Base-by-base conservation (phyloP, 306 rosid species). In the Ziziphus jujuba region DNA sequence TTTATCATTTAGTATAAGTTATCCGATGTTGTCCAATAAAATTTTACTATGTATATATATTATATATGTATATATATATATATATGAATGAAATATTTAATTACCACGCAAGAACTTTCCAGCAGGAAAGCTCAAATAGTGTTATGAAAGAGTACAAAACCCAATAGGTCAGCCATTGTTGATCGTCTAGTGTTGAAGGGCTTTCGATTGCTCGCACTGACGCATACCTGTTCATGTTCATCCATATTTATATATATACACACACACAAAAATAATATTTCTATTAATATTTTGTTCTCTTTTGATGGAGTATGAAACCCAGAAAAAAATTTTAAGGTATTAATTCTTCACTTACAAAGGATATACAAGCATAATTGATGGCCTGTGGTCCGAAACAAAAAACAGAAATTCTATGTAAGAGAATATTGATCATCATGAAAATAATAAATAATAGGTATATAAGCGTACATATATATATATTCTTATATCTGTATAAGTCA, bases 81-180 rank as follows among this genome's bases (percentile, higher is more conserved):
- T n/a, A n/a, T n/a, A n/a, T n/a, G n/a, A n/a, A n/a, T n/a, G n/a
- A n/a, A n/a, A n/a, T n/a, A n/a, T n/a, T n/a, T n/a, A n/a, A n/a
- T n/a, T 85, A 92, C 97, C 97, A 90, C 47, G 74, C 82, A 17
- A 90, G 84, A 75, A 88, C 59, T 72, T 68, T 88, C 79, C 89
- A 71, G 61, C 70, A 75, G 5, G 91, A 90, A 55, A 90, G 91
- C 76, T 95, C 96, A 34, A 90, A 90, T 49, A 88, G 88, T 55
- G 96, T 82, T 12, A 84, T 56, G 72, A 90, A 76, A 34, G 99
- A 95, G 75, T 90, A 90, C 9, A 90, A 52, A 66, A 95, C 79
- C 99, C 99, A 95, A 70, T 90, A 90, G 2, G 97, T 90, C 61
- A 95, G 88, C 99, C 96, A 90, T 38, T 95, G 99, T 59, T 87